Conservation (phyloP, 345 rosid genomes). For the Euphorbia pulcherrima region DNA sequence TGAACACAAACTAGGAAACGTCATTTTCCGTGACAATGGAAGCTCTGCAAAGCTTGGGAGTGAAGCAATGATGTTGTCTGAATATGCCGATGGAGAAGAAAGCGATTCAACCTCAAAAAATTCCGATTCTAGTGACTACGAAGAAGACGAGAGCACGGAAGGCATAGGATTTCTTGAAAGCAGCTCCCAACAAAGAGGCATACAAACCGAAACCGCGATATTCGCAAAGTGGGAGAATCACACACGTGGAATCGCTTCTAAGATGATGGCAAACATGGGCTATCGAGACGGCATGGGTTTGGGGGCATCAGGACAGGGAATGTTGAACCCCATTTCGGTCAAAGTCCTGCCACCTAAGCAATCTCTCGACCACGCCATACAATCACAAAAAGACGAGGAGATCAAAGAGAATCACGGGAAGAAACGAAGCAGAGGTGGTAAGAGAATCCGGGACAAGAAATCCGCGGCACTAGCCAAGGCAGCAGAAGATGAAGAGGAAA, state of each 20-base stretch:
- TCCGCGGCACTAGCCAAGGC: constrained; percentile 69
- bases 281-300: constrained; percentile 93
- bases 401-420: constrained; percentile 42
- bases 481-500: constrained; percentile 52
- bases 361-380: constrained; percentile 72
- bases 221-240: constrained; percentile 98
- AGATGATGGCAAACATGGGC: constrained; percentile 97
- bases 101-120: constrained; percentile 53
- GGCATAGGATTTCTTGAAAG: constrained; percentile 70
- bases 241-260: constrained; percentile 89
- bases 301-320: constrained; percentile 83
- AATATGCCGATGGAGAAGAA: constrained; percentile 60
- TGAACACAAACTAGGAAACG: constrained; percentile 49
- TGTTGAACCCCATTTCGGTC: constrained; percentile 71
- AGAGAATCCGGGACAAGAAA: constrained; percentile 78
- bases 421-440: constrained; percentile 85
- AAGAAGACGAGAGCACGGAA: constrained; percentile 49
- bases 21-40: constrained; percentile 72
- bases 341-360: constrained; percentile 79
- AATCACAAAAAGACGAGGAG: constrained; percentile 42
- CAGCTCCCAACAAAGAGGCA: constrained; percentile 49
- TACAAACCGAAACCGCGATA: constrained; percentile 69
- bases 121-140: constrained; percentile 54
- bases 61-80: constrained; percentile 54
- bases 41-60: constrained; percentile 54